phyloP scores from a whole-genome alignment of 2,329 filamentous ascomycete species.

The Clathrospora elynae region DNA sequence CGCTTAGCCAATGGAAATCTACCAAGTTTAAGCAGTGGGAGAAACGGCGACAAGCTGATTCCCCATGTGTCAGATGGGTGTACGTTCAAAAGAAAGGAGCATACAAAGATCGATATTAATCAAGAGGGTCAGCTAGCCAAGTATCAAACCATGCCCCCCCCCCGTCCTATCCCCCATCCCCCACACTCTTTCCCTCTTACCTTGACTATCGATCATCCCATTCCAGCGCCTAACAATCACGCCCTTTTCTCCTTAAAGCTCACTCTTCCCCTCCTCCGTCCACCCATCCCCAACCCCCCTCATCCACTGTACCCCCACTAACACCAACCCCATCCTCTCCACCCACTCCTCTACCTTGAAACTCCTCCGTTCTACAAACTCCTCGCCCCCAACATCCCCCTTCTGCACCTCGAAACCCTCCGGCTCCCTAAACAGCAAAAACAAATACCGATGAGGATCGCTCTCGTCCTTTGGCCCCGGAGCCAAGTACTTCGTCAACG shows the following conservation, averaged over 20 bases:
- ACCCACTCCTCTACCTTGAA: constrained; percentile 35
- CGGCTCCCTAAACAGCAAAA: constrained; percentile 39
- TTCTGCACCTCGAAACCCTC: constrained; percentile 27
- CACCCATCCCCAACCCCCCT: constrained; percentile 46
- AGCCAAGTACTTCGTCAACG: constrained; percentile 40
- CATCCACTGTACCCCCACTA: constrained; percentile 47
- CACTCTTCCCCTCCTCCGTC: constrained; percentile 27
- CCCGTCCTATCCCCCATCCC: too few species aligned
- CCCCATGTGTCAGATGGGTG: too few species aligned
- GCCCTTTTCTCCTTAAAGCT: constrained; percentile 8
- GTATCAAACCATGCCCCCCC: too few species aligned
- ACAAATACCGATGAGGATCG: constrained; percentile 44
- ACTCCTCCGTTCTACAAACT: constrained; percentile 43
- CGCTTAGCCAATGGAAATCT: too few species aligned
- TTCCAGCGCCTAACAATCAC: neutral
- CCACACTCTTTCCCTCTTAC: too few species aligned
- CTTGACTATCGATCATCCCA: too few species aligned
- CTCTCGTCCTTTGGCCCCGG: constrained; percentile 45
- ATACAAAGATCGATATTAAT: too few species aligned
- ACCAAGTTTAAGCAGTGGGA: too few species aligned
- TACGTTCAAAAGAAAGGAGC: too few species aligned
- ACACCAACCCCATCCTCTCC: constrained; percentile 31
- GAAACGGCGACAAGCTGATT: too few species aligned
- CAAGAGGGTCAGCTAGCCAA: too few species aligned
- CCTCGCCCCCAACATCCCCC: constrained; percentile 42